phyloP scores from a whole-genome alignment of 768 basidiomycete species.

The Lentinula detonsa region DNA sequence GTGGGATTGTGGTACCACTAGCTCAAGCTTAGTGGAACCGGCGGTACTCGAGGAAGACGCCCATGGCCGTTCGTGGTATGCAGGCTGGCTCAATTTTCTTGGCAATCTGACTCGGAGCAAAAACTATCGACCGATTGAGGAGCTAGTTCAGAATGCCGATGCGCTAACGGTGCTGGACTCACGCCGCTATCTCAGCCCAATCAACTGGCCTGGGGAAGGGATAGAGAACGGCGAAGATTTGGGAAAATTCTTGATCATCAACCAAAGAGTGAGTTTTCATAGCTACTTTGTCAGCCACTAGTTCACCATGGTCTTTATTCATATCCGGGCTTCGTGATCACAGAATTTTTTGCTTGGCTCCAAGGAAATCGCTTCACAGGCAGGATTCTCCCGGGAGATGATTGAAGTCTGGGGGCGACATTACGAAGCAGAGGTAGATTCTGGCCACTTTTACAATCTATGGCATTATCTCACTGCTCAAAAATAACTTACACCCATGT shows the following conservation, averaged over 20 bases:
- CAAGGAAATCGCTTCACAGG: conserved; percentile 2
- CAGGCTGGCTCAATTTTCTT: conserved; percentile 16
- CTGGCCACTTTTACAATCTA: conserved; percentile 8
- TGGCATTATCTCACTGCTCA: conserved; percentile 10
- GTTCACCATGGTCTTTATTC: background rate
- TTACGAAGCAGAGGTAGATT: conserved; percentile 9
- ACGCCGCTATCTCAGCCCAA: conserved; percentile 12
- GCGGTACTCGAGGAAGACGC: background rate
- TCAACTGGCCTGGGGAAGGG: conserved; percentile 15
- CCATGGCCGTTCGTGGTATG: conserved; percentile 14
- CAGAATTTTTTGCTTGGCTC: conserved; percentile 11
- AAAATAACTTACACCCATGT: background rate
- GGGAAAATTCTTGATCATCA: conserved; percentile 12
- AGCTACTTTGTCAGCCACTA: background rate
- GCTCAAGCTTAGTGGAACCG: background rate
- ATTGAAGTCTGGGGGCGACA: conserved; percentile 11
- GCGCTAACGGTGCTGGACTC: conserved; percentile 4
- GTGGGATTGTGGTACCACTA: background rate
- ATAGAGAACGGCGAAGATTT: conserved; percentile 13
- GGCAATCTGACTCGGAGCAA: conserved; percentile 13
- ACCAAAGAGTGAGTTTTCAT: conserved; percentile 10
- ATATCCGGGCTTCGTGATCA: background rate
- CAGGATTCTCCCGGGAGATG: conserved; percentile 8
- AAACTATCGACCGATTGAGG: conserved; percentile 12
- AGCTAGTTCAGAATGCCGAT: conserved; percentile 7